These are phyloP conservation scores for Silene uniflora DNA, from an alignment of 148 eudicot genomes.

Conservation along the genomic window DNA sequence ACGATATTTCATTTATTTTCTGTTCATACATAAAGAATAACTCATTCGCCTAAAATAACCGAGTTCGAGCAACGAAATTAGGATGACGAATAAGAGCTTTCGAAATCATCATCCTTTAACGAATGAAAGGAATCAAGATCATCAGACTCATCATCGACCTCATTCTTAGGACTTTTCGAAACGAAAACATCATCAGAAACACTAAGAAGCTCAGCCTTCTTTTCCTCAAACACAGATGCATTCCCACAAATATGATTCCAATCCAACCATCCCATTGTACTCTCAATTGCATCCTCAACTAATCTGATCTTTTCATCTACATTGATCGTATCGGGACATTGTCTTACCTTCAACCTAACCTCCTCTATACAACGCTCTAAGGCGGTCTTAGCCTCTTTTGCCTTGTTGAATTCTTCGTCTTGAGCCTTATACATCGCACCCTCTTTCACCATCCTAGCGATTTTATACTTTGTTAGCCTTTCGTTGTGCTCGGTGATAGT, in stretches of 20 bases:
- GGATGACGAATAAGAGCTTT: too few relatives aligned
- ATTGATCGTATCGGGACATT: background rate
- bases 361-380: background rate
- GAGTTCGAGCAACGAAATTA: too few relatives aligned
- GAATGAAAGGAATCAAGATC: too few relatives aligned
- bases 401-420: background rate
- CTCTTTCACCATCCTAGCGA: constrained; percentile 22
- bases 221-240: background rate
- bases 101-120: background rate
- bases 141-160: too few relatives aligned
- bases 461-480: constrained; percentile 10
- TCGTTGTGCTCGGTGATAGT: constrained; percentile 4
- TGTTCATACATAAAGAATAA: too few relatives aligned
- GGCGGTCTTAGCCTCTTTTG: background rate
- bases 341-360: background rate
- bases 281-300: background rate
- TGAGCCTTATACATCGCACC: constrained; percentile 3
- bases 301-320: background rate
- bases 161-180: background rate
- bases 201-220: background rate
- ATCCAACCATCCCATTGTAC: background rate
- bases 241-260: background rate
- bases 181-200: background rate
- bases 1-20: too few relatives aligned
- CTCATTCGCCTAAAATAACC: too few relatives aligned